phyloP scores from a whole-genome alignment of 176 grass and related monocot species.

The Saccharum officinarum region DNA sequence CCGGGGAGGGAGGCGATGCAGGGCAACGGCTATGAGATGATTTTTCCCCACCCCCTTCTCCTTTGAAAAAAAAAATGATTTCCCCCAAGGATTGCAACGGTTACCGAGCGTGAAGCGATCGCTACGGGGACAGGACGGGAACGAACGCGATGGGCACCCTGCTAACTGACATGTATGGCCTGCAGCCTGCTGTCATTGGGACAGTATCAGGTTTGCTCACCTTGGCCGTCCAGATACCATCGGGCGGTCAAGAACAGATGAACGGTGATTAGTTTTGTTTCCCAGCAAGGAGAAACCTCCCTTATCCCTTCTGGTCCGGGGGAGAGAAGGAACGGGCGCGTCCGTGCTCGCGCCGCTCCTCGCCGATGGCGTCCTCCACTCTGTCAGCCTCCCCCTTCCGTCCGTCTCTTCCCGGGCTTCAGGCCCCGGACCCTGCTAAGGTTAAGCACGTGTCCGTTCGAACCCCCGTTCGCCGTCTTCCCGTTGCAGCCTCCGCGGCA shows the following conservation, averaged over 20 bases:
- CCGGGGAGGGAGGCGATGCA: background rate
- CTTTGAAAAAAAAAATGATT: background rate
- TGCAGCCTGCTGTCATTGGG: background rate
- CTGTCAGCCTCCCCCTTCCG: slow-evolving; percentile 37
- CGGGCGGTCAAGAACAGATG: background rate
- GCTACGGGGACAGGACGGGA: background rate
- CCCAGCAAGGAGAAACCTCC: slow-evolving; percentile 16
- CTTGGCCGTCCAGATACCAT: background rate
- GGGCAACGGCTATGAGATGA: slow-evolving; percentile 39
- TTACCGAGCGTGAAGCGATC: background rate
- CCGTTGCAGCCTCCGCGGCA: background rate
- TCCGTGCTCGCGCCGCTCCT: slow-evolving; percentile 2
- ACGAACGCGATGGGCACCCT: background rate
- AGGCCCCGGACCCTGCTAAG: background rate
- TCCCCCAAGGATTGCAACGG: background rate
- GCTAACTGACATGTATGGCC: background rate
- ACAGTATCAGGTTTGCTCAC: background rate
- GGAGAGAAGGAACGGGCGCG: background rate
- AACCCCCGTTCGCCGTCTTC: background rate
- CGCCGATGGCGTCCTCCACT: slow-evolving; percentile 50
- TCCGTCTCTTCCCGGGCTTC: background rate
- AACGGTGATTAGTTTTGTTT: background rate
- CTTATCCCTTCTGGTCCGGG: slow-evolving; percentile 28
- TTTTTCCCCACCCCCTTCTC: background rate
- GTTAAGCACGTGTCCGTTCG: background rate